Evolutionary conservation across 2,329 filamentous ascomycete genomes (phyloP), one percentile per base, ranked within the genome.

Genomic region (Clonostachys sp.): DNA sequence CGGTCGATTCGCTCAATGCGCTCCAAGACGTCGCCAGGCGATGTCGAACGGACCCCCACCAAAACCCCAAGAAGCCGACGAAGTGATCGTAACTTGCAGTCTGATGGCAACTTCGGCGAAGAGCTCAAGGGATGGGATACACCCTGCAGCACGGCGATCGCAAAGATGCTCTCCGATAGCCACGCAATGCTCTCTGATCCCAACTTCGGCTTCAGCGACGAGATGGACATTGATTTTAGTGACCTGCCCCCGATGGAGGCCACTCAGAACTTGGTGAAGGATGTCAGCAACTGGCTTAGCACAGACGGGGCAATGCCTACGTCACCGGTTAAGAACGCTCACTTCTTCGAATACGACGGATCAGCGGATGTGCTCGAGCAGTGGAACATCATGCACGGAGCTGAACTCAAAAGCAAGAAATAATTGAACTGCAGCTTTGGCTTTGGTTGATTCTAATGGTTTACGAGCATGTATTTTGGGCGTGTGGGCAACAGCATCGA

Each of bases 91-190:
- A 59, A 64, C 30, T 30, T 30, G 6, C 47, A 51, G 20, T 12
- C 20, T 5, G 39, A 33, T 8, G 33, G 61, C 7, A 60, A 64
- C 38, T 66, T 74, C 42, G 65, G 67, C 8, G 58, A 51, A 43
- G 16, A 30, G 24, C 24, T 30, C 24, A 30, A 16, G 30, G 52
- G 67, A 4, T 67, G 71, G 42, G 72, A 75, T 47, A 82, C 81
- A 6, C 83, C 83, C 0, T 78, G 86, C 57, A 82, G 81, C 3
- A 73, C 78, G 36, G 80, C 83, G 18, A 73, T 89, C 35, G 80
- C 78, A 53, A 77, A 86, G 55, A 71, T 89, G 50, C 70, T 88
- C 17, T 83, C 77, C 8, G 79, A 84, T 50, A 70, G 69, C 47
- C 24, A 30, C 9, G 61, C 71, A 41, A 74, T 78, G 55, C 56